Base-by-base conservation (phyloP, 805 yeast species). In the Lachancea thermotolerans region DNA sequence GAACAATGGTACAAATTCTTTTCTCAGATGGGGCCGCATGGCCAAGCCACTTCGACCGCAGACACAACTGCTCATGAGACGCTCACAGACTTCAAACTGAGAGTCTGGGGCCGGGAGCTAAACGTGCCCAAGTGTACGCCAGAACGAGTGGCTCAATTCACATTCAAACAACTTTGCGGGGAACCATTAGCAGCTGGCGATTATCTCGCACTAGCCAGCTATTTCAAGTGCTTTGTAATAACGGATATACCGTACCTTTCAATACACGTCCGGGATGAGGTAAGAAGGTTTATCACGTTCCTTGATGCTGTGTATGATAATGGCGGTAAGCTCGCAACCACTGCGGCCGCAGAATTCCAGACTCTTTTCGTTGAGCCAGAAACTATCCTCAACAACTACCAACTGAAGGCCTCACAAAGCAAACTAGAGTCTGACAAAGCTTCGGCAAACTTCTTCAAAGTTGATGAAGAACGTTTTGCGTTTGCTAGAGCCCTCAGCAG, bases 381-480 rank as follows among this genome's bases (percentile, higher is more conserved):
- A 52, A 74, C 71, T 40, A 69, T 67, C 56, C 57, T 59, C 64
- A 70, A 59, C 50, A 62, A 61, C 44, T 66, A 57, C 45, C 70
- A 67, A 47, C 61, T 62, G 47, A 30, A 30, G 33, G 12, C 33
- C 14, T 30, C 33, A 21, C 25, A 12, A 14, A 30, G 33, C 33
- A 11, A 12, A 12, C 33, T 30, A 30, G 14, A 21, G 14, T 12
- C 33, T 14, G 33, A 30, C 33, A 30, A 30, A 11, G 33, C 33
- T 12, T 30, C 33, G 4, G 14, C 89, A 1, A 79, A 53, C 32
- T 77, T 85, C 77, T 91, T 93, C 68, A 86, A 85, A 5, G 75
- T 93, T 35, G 98, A 89, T 65, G 99, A 91, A 65, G 99, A 91
- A 67, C 78, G 83, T 63, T 93, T 91, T 69, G 99, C 99, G 16